Percentiles rank a stretch among this genome's conserved stretches.
Conservation (phyloP, 257 asterid genomes). For the Gardenia jasminoides region DNA sequence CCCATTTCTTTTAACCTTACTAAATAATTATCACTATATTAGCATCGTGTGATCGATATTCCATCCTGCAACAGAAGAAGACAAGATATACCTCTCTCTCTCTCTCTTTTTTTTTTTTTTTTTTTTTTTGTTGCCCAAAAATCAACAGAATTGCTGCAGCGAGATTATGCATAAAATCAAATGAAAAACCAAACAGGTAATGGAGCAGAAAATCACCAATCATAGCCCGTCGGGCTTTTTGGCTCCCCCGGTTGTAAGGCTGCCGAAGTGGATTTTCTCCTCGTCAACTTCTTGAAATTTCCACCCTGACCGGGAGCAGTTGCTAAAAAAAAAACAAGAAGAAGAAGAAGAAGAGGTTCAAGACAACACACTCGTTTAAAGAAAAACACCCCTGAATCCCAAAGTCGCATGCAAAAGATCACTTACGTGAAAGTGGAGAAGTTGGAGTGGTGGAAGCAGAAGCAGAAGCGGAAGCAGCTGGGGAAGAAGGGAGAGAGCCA, state of each 20-base stretch:
- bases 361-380: background rate
- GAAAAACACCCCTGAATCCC: background rate
- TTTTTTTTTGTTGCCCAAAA: too few relatives aligned
- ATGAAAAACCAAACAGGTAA: background rate
- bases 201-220: conserved; percentile 44
- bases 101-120: too few relatives aligned
- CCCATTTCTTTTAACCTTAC: background rate
- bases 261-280: conserved; percentile 38
- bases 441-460: conserved; percentile 34
- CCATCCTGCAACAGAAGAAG: background rate
- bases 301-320: conserved; percentile 59
- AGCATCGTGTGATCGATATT: background rate
- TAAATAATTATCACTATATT: background rate
- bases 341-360: background rate
- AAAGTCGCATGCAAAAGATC: background rate
- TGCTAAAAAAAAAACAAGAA: conserved; percentile 27
- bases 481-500: conserved; percentile 54
- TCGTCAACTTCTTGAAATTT: conserved; percentile 48
- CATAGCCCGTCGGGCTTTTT: conserved; percentile 45
- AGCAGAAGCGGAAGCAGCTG: conserved; percentile 37
- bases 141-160: background rate
- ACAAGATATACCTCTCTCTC: background rate
- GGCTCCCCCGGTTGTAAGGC: conserved; percentile 28
- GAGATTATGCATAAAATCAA: background rate
- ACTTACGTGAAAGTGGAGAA: conserved; percentile 70